These are phyloP conservation scores for Straminergon stramineum DNA, from an alignment of 225 moss, liverwort and hornwort genomes.

Conservation along the genomic window DNA sequence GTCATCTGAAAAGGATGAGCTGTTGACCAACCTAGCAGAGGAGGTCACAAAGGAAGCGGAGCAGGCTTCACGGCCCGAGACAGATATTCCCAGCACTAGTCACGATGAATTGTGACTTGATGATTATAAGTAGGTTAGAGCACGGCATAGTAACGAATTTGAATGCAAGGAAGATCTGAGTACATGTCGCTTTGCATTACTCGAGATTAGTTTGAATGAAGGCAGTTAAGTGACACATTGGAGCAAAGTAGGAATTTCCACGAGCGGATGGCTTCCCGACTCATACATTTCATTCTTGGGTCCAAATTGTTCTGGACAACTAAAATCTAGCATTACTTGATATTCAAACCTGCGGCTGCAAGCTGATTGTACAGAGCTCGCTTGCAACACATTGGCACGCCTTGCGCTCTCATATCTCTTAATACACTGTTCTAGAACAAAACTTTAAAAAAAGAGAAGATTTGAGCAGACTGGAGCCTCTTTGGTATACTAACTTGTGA, in stretches of 20 bases:
- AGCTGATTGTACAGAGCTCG: constrained; percentile 23
- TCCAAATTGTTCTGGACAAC: constrained; percentile 17
- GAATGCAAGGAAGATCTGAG: constrained; percentile 9
- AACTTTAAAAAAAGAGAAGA: not conserved
- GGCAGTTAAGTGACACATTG: constrained; percentile 6
- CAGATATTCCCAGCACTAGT: constrained; percentile 19
- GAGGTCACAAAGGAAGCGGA: not conserved
- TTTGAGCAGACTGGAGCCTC: not conserved
- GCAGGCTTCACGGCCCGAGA: constrained; percentile 10
- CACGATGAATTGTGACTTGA: constrained; percentile 44
- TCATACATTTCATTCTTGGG: constrained; percentile 27
- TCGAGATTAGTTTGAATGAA: constrained; percentile 14
- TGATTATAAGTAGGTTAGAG: not conserved
- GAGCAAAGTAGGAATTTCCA: constrained; percentile 11
- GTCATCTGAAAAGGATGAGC: constrained; percentile 2
- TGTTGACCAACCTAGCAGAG: constrained; percentile 4
- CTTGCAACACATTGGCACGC: not conserved
- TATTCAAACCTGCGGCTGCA: constrained; percentile 3
- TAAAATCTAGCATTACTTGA: constrained; percentile 11
- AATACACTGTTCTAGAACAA: not conserved
- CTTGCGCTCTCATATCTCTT: not conserved
- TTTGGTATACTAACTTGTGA: not conserved
- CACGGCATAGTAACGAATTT: constrained; percentile 4
- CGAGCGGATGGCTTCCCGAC: not conserved
- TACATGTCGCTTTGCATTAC: constrained; percentile 5